phyloP scores from a whole-genome alignment of 371 early-diverging fungal species.

The Rhizopus sp. region DNA sequence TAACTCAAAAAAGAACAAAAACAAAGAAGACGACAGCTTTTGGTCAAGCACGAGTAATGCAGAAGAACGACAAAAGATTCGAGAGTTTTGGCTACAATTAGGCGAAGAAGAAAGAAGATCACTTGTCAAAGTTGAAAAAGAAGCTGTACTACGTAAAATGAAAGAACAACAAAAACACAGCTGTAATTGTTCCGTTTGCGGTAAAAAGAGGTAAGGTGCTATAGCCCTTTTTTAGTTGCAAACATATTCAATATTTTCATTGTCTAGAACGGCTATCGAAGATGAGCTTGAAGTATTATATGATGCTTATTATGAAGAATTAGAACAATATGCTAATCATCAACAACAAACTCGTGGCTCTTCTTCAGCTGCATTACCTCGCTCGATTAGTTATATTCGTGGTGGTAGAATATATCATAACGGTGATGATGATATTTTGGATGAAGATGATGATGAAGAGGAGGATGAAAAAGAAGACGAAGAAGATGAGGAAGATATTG shows the following conservation, averaged over 20 bases:
- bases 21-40: conserved; percentile 36
- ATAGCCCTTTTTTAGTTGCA: neutral
- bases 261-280: conserved; percentile 81
- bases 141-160: conserved; percentile 89
- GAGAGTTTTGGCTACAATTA: conserved; percentile 89
- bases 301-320: conserved; percentile 90
- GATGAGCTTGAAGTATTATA: conserved; percentile 89
- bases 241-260: neutral
- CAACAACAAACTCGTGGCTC: conserved; percentile 58
- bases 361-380: conserved; percentile 2
- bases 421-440: conserved; percentile 21
- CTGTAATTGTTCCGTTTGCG: conserved; percentile 88
- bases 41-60: conserved; percentile 76
- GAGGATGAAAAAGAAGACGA: conserved; percentile 38
- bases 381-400: conserved; percentile 2
- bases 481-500: conserved; percentile 55
- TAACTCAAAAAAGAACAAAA: conserved; percentile 4
- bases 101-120: conserved; percentile 84
- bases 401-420: conserved; percentile 15
- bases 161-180: conserved; percentile 92
- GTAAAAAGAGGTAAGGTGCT: conserved; percentile 75
- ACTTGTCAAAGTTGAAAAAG: conserved; percentile 87
- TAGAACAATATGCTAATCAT: conserved; percentile 84
- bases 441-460: conserved; percentile 33
- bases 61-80: conserved; percentile 82